Evolutionary conservation across 208 protist genomes (phyloP), one percentile per base, ranked within the genome.

Genomic region (Leishmania aethiopica): DNA sequence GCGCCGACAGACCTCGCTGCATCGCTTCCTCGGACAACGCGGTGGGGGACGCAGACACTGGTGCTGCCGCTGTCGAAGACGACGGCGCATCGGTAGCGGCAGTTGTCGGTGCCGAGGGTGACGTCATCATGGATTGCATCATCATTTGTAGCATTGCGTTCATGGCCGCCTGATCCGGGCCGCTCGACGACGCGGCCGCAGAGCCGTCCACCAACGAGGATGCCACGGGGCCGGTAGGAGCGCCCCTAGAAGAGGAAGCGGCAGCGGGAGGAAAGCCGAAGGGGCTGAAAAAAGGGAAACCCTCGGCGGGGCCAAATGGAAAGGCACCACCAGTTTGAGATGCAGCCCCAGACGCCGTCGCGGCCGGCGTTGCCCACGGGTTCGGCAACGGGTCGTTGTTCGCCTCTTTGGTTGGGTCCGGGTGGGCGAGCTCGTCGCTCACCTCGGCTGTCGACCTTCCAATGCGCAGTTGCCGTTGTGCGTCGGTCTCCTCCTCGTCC

Each of bases 361-460:
- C 51, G 15, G 74, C 25, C 40, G 75, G 22, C 2, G 75, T 11
- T 3, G 45, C 79, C 89, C 91, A 94, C 74, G 90, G 90, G 62
- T 95, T 93, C 13, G 88, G 92, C 66, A 96, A 72, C 0, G 93
- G 84, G n/a, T 90, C 89, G n/a, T 71, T 88, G 84, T 93, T 96
- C 7, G 84, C 78, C 19, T 90, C 80, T 66, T 90, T 90, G 35
- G 71, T 87, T 6, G 85, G 86, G 40, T 95, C 88, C 1, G 94
- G 91, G 5, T 83, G 81, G 51, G 79, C 83, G 25, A 84, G 45
- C 19, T 81, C 78, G 66, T 77, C 80, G 22, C 42, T 64, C 64
- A 45, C 51, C 3, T 73, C 82, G 2, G 35, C n/a, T 22, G 64
- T 66, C 6, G 70, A 40, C n/a, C 73, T 82, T 60, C 76, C 83